A percentile compares a stretch with the other conserved stretches of the same genome.
These are phyloP conservation scores for Microdochium bolleyi DNA, from an alignment of 2,329 filamentous ascomycete genomes.

Conservation along the genomic window DNA sequence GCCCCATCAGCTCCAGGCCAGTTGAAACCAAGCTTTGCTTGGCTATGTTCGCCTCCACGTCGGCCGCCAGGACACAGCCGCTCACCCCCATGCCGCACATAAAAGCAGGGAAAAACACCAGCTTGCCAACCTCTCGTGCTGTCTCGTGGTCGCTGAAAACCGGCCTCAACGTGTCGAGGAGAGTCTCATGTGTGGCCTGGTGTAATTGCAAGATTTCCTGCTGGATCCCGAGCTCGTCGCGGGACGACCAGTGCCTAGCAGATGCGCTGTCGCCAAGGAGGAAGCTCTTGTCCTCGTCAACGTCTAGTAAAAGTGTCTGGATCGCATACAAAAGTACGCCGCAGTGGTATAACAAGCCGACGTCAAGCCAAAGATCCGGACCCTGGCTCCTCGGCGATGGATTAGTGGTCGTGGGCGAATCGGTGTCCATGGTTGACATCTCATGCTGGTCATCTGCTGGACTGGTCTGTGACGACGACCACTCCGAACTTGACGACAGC, in stretches of 20 bases:
- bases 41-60: not conserved
- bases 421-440: not conserved
- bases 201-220: conserved; percentile 1
- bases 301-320: conserved; percentile 6
- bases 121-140: conserved; percentile 7
- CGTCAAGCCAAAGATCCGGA: conserved; percentile 6
- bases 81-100: conserved; percentile 7
- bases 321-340: conserved; percentile 7
- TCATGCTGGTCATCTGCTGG: not conserved
- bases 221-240: not conserved
- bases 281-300: conserved; percentile 5
- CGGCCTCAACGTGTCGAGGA: conserved; percentile 4
- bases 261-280: not conserved
- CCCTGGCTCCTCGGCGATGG: not conserved
- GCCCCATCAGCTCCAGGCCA: conserved; percentile 6
- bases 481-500: not conserved
- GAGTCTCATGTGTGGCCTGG: conserved; percentile 1
- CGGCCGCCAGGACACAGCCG: not conserved
- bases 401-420: not conserved
- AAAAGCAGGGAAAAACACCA: conserved; percentile 8
- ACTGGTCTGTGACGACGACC: not conserved
- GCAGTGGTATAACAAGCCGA: conserved; percentile 6
- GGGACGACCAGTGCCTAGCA: not conserved
- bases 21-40: conserved; percentile 4
- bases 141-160: conserved; percentile 4